Conservation (phyloP, 768 basidiomycete species). For the Boletus pseudopeckii region DNA sequence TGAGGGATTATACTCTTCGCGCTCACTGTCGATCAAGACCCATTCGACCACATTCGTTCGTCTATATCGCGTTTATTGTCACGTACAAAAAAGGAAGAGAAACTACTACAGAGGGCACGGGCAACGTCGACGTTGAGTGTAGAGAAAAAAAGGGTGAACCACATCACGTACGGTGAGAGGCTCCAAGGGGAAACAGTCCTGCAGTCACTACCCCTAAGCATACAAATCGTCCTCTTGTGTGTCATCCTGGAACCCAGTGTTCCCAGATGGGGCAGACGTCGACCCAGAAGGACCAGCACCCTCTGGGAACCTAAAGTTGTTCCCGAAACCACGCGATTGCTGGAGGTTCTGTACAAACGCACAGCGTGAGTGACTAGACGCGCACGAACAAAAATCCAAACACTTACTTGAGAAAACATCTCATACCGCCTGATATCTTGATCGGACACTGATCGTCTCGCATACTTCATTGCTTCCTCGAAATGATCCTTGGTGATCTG, state of each 20-base stretch:
- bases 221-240: conserved; percentile 89
- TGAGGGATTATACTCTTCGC: not conserved
- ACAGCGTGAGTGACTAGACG: not conserved
- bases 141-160: not conserved
- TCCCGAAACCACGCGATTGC: conserved; percentile 89
- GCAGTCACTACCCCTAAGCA: conserved; percentile 43
- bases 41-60: not conserved
- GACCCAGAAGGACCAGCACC: conserved; percentile 39
- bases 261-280: conserved; percentile 48
- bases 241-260: conserved; percentile 82
- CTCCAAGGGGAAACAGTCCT: too few species aligned
- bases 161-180: not conserved
- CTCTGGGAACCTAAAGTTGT: conserved; percentile 98
- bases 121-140: not conserved
- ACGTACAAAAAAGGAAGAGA: not conserved
- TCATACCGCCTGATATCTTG: conserved; percentile 97
- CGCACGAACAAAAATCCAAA: not conserved
- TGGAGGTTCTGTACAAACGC: conserved; percentile 67
- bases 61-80: conserved; percentile 13
- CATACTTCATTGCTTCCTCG: conserved; percentile 98
- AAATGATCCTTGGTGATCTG: conserved; percentile 90
- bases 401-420: conserved; percentile 87
- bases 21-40: too few species aligned
- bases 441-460: conserved; percentile 94
- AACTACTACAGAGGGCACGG: conserved; percentile 6